phyloP scores from a whole-genome alignment of 805 yeast species.

The Hermanozyma aechmeae region DNA sequence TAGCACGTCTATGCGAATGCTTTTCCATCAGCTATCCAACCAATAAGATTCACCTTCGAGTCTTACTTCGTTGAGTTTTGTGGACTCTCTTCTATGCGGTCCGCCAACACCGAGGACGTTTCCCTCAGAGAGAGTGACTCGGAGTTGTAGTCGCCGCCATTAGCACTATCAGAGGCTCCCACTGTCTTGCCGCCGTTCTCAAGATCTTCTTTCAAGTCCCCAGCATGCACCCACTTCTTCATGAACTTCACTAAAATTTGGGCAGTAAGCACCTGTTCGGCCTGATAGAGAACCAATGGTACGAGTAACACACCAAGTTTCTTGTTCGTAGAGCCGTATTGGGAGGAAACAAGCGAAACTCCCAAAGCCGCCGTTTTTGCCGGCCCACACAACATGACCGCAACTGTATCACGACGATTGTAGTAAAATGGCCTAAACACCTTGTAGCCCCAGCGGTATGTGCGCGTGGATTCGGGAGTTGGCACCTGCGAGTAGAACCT shows the following conservation, averaged over 20 bases:
- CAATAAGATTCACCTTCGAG: too few species aligned
- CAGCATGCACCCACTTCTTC: constrained; percentile 56
- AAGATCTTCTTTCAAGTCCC: constrained; percentile 13
- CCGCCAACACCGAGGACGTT: too few species aligned
- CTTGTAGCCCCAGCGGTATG: constrained; percentile 37
- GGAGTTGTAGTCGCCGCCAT: background rate
- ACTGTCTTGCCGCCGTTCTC: too few species aligned
- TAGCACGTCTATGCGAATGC: too few species aligned
- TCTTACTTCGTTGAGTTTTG: too few species aligned
- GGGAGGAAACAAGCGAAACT: constrained; percentile 72
- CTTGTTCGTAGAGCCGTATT: constrained; percentile 56
- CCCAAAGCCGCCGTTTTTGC: constrained; percentile 93
- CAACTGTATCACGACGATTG: constrained; percentile 60
- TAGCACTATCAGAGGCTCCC: constrained; percentile 1
- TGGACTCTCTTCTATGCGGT: too few species aligned
- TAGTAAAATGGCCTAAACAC: constrained; percentile 60
- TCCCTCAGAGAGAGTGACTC: too few species aligned
- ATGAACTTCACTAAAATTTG: constrained; percentile 58
- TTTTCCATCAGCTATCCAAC: too few species aligned
- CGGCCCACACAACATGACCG: constrained; percentile 81
- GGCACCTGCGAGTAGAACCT: constrained; percentile 39
- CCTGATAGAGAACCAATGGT: constrained; percentile 79
- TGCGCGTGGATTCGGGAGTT: constrained; percentile 28
- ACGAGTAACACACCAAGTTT: constrained; percentile 66
- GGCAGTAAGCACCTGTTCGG: constrained; percentile 80